Conservation (phyloP, 441 rosid species). For the Geranium incanum region DNA sequence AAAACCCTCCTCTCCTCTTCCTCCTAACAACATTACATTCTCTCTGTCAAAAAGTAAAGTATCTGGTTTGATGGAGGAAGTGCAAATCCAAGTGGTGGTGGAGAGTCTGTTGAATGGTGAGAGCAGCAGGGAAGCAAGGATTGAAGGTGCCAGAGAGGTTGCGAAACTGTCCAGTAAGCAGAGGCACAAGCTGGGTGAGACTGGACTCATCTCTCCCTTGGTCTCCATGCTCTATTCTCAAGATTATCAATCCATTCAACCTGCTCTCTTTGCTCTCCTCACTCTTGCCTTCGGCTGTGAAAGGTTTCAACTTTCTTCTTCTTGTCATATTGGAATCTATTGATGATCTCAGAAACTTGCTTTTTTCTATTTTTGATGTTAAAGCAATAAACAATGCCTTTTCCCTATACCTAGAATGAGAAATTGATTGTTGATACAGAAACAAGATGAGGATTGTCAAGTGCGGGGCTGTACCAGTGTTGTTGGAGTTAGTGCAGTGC, state of each 20-base stretch:
- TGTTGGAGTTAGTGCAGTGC: constrained; percentile 51
- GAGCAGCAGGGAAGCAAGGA: constrained; percentile 32
- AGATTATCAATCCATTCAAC: constrained; percentile 52
- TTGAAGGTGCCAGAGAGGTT: constrained; percentile 52
- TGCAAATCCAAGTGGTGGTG: constrained; percentile 19
- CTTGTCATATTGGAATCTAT: no score
- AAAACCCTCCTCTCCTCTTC: no score
- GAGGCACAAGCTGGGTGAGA: constrained; percentile 56
- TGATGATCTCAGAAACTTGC: no score
- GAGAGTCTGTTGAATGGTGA: constrained; percentile 47
- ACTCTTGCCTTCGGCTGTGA: constrained; percentile 84
- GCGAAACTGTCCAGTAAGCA: constrained; percentile 43
- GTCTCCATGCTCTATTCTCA: constrained; percentile 59
- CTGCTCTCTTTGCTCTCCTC: constrained; percentile 62
- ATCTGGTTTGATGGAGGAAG: not conserved
- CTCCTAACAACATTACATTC: no score
- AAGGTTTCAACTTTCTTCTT: constrained; percentile 31
- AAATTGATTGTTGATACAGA: constrained; percentile 29
- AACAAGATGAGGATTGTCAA: constrained; percentile 63
- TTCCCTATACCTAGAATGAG: not conserved
- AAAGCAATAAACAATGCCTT: not conserved
- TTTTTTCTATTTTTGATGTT: not conserved
- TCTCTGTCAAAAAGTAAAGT: no score
- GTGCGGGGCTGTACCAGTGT: constrained; percentile 48
- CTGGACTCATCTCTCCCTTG: constrained; percentile 54